Conservation (phyloP, 148 eudicot species). For the Chenopodium berlandieri region DNA sequence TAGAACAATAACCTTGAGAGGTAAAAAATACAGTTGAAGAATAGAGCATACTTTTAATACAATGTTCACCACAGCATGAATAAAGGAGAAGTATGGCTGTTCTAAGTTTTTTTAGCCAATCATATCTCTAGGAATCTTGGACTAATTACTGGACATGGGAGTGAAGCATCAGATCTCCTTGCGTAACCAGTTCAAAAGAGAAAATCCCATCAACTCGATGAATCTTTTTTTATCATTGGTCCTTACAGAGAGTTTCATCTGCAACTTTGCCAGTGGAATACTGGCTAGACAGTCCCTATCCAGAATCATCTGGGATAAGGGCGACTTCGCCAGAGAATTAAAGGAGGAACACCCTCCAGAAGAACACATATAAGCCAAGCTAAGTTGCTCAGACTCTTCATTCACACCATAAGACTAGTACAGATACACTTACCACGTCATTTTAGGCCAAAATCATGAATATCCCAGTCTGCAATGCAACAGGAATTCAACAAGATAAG, state of each 20-base stretch:
- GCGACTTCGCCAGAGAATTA: background rate
- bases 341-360: background rate
- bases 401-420: no score
- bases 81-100: background rate
- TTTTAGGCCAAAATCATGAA: background rate
- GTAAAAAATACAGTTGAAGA: no score
- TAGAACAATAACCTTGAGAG: no score
- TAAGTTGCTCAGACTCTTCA: no score
- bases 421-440: background rate
- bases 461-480: background rate
- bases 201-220: background rate
- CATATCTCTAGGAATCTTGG: conserved; percentile 23
- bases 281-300: background rate
- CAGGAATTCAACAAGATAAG: background rate
- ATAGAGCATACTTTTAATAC: no score
- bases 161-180: conserved; percentile 21
- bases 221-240: background rate
- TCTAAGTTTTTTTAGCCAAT: conserved; percentile 18
- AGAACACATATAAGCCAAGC: background rate
- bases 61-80: background rate
- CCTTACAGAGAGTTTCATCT: background rate
- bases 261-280: background rate
- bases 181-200: background rate
- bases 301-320: background rate
- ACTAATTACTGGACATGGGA: conserved; percentile 8